phyloP scores from a whole-genome alignment of 23 red algal genomes.

The Gracilaria domingensis region DNA sequence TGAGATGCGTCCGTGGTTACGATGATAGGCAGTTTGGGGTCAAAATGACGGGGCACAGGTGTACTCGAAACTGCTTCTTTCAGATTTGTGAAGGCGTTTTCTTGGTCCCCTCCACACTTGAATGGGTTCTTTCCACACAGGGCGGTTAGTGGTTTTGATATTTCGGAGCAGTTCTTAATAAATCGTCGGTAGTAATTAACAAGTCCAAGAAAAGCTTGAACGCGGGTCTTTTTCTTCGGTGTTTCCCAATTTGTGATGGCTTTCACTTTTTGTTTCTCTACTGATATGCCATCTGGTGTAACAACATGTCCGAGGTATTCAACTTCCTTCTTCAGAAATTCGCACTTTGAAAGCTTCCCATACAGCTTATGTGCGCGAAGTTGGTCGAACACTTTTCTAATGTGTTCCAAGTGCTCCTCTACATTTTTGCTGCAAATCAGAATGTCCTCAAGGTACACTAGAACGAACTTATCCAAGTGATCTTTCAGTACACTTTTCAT shows the following conservation, averaged over 20 bases:
- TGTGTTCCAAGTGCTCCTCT: constrained; percentile 17
- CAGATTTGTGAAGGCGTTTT: neutral
- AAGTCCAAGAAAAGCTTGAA: constrained; percentile 35
- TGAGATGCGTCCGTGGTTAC: constrained; percentile 28
- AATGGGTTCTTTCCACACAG: constrained; percentile 15
- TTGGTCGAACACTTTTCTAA: neutral
- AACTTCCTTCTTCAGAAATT: neutral
- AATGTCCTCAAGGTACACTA: constrained; percentile 8
- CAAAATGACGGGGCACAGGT: constrained; percentile 19
- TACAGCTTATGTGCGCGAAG: neutral
- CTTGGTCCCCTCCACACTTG: neutral
- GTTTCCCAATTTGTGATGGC: neutral
- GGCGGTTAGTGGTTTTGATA: constrained; percentile 26
- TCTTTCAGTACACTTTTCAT: constrained; percentile 19
- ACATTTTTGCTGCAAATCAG: neutral
- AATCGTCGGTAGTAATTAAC: constrained; percentile 60
- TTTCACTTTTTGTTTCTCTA: neutral
- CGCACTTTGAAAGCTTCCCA: constrained; percentile 29
- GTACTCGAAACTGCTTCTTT: constrained; percentile 14
- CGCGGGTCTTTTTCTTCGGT: neutral
- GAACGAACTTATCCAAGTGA: constrained; percentile 19
- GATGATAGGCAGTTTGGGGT: neutral
- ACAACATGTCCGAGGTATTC: constrained; percentile 41
- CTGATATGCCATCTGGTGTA: neutral
- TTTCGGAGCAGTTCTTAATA: constrained; percentile 15